Evolutionary conservation across 78 protist species (phyloP).

Genomic region (Cyanophora paradoxa): DNA sequence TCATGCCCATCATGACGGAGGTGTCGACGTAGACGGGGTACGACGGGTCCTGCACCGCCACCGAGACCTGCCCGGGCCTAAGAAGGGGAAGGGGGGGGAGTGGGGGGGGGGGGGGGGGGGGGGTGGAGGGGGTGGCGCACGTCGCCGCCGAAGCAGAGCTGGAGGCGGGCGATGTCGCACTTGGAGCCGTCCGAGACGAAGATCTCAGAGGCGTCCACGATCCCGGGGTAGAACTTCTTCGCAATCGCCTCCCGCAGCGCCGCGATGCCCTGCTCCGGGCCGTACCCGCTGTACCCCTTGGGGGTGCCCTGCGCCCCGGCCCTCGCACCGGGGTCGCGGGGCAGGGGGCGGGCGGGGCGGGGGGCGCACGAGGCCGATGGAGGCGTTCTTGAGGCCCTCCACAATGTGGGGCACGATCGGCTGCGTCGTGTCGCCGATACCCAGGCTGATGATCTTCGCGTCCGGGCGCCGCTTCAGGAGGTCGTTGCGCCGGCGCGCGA

Average conservation of each 20-base stretch:
- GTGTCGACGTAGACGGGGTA: constrained; percentile 21
- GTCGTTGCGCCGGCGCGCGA: constrained; percentile 10
- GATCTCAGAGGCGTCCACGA: neutral
- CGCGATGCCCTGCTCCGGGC: constrained; percentile 11
- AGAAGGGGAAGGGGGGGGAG: neutral
- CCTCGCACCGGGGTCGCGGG: too few relatives aligned
- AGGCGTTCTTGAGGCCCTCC: neutral
- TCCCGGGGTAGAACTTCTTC: neutral
- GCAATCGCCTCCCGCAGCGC: neutral
- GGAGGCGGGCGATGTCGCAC: constrained; percentile 23
- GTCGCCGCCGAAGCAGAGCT: neutral
- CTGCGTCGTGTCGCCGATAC: constrained; percentile 21
- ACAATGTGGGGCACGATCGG: constrained; percentile 6
- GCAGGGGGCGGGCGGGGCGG: too few relatives aligned
- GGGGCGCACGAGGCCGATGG: neutral
- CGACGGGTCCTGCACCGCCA: constrained; percentile 9
- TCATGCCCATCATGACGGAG: constrained; percentile 8
- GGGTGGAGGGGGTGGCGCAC: neutral
- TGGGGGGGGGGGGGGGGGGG: too few relatives aligned
- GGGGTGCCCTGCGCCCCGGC: too few relatives aligned
- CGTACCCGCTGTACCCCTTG: constrained; percentile 9
- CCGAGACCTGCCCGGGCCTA: neutral
- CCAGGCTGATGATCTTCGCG: constrained; percentile 4
- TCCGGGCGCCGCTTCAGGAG: neutral
- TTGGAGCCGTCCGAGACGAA: constrained; percentile 20